Base-by-base conservation (phyloP, 1,139 yeast genomes). In the Nakaseomyces nivariensis region DNA sequence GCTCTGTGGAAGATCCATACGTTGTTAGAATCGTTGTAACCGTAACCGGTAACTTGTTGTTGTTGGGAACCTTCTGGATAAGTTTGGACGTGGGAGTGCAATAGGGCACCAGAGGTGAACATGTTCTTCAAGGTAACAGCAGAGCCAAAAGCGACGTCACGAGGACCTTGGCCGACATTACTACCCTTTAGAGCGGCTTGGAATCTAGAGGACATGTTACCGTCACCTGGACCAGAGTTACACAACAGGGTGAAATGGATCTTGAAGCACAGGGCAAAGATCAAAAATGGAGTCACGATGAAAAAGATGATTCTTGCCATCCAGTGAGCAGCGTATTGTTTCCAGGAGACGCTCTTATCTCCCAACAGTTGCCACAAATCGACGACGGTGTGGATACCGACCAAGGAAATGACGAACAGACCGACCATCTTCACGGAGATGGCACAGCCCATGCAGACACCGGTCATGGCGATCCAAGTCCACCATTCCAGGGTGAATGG, bases 31-130 rank as follows among this genome's bases (percentile, higher is more conserved):
- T 92, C 99, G 71, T 87, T 87, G 73, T 88, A 97, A 48, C 88
- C 81, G 68, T 92, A 92, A 34, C 96, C 86, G 44, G 98, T 92
- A 51, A 92, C 86, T 71, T 92, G 98, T 71, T 92, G 97, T 72
- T 92, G 99, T 60, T 79, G 77, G 22, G 97, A 90, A 51, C 99
- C 99, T 62, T 82, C 95, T 43, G 98, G 98, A 73, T 74, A 92
- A 10, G 88, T 75, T 72, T 92, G 97, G 48, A 86, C 80, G 67
- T 92, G 99, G 10, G 98, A 92, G 71, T 92, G 99, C 62, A 92
- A 77, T 59, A 94, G 74, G 42, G 95, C 96, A 54, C 92, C 83
- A 57, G 96, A 97, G 72, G 88, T 96, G 67, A 82, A 87, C 69
- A 89, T 92, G 54, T 92, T 67, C 4, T 97, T 87, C 50, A 87